Conservation (phyloP, 106 monocot species). For the Dioscorea dumetorum region DNA sequence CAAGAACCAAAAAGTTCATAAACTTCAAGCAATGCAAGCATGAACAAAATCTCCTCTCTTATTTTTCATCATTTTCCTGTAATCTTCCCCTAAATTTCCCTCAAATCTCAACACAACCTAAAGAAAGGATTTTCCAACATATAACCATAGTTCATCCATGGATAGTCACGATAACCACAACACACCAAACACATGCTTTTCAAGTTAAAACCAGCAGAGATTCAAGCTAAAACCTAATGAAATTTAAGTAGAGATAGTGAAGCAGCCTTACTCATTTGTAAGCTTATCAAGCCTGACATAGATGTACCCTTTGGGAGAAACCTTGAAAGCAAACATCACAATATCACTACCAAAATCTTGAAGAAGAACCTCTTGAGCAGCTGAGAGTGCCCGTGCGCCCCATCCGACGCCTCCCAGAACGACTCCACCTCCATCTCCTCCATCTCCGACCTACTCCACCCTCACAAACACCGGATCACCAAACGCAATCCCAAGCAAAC, state of each 20-base stretch:
- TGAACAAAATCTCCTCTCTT: no score
- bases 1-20: no score
- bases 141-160: no score
- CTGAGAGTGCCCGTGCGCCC: conserved; percentile 53
- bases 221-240: background rate
- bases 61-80: no score
- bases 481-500: background rate
- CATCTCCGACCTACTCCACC: conserved; percentile 60
- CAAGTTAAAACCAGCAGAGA: background rate
- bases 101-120: no score
- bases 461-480: background rate
- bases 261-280: conserved; percentile 44
- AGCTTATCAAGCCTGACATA: conserved; percentile 85
- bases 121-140: no score
- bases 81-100: no score
- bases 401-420: conserved; percentile 51
- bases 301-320: conserved; percentile 78
- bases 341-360: conserved; percentile 45
- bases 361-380: conserved; percentile 52
- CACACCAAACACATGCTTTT: background rate
- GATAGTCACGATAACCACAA: no score
- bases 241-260: background rate
- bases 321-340: conserved; percentile 66
- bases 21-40: no score
- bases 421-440: conserved; percentile 81